Base-by-base conservation (phyloP, 768 basidiomycete genomes). In the Tricholoma sp. region DNA sequence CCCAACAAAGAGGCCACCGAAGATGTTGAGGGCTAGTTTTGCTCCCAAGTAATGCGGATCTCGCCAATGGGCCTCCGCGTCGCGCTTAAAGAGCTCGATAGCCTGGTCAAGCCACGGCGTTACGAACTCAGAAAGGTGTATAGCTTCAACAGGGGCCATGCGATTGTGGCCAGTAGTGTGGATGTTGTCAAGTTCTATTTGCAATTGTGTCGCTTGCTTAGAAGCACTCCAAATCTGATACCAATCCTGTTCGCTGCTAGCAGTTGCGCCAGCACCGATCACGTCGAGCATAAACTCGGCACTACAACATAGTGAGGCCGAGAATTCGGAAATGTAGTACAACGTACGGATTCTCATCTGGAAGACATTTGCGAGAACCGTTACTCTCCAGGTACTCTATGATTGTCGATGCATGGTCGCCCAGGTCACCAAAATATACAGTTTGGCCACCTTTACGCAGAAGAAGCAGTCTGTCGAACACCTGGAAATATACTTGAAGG, bases 351-450 rank as follows among this genome's bases (percentile, higher is more conserved):
- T 95, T 95, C 66, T 84, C 91, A 4, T 80, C 75, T 8, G 77
- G 68, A 1, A 77, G 75, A 61, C 92, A 94, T 6, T 63, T 57
- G 2, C 83, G 74, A 0, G 82, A 84, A 13, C 91, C 90, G 51
- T 87, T 85, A 2, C 65, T 65, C 69, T 91, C 84, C 60, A 94
- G 91, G 71, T 94, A 94, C 7, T 78, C 68, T 54, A 91, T 80
- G 29, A 94, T 67, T 0, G 83, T 84, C 18, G 74, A 68, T 0
- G 88, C 76, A 57, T 88, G 84, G 17, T 70, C 60, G 1, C 91
- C 90, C 20, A 91, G 68, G 52, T 89, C 84, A n/a, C 88, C 86
- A 60, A 87, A 86, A 72, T 88, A 90, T 12, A 86, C 85, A 7
- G 79, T 85, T 61, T n/a, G n/a, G n/a, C n/a, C n/a, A n/a, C n/a